Conservation (phyloP, 768 basidiomycete genomes). For the Hericium rajendrae region DNA sequence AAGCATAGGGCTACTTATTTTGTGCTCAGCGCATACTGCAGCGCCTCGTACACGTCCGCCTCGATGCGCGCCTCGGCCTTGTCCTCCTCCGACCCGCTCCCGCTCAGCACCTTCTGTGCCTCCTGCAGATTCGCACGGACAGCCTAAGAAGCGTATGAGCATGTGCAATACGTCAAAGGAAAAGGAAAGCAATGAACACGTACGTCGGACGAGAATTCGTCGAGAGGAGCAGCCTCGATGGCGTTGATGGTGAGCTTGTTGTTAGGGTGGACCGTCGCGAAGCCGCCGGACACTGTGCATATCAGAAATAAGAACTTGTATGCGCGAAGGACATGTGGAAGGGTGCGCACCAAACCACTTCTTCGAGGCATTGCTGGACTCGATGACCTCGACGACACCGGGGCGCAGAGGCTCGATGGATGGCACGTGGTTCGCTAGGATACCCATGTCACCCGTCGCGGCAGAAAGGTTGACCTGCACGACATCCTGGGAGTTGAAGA, state of each 20-base stretch:
- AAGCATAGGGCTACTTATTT: background rate
- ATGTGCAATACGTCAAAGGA: background rate
- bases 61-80: conserved; percentile 92
- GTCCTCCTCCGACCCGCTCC: conserved; percentile 85
- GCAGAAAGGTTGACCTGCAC: conserved; percentile 94
- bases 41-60: conserved; percentile 91
- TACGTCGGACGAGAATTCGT: conserved; percentile 87
- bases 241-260: conserved; percentile 96
- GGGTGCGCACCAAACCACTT: conserved; percentile 83
- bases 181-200: conserved; percentile 15
- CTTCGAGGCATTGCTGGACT: conserved; percentile 66
- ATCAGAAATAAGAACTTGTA: background rate
- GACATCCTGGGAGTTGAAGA: conserved; percentile 87
- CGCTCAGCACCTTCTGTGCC: conserved; percentile 69
- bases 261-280: conserved; percentile 96
- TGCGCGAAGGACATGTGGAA: background rate
- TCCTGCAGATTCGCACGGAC: conserved; percentile 85
- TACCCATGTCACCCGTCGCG: conserved; percentile 96
- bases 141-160: conserved; percentile 40
- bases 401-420: conserved; percentile 94
- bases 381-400: conserved; percentile 91
- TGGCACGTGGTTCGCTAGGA: conserved; percentile 96
- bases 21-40: conserved; percentile 72
- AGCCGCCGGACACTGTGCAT: conserved; percentile 79
- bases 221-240: conserved; percentile 90